These are phyloP conservation scores for Aechmea fasciata DNA, from an alignment of 176 grass and related monocot species.

Conservation along the genomic window DNA sequence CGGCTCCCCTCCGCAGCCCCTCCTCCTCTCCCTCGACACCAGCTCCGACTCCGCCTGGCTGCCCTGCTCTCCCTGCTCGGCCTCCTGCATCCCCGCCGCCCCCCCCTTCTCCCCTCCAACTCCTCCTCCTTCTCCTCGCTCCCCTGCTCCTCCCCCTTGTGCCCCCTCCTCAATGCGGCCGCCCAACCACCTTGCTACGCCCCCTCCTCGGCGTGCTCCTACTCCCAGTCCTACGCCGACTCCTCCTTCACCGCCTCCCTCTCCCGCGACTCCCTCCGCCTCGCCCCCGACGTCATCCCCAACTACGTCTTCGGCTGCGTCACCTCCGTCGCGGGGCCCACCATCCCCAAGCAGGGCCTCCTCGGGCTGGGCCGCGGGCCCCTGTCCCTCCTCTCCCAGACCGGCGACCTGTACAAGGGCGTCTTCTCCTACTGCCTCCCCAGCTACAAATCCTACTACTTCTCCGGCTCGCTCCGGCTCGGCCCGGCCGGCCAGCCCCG, in stretches of 20 bases:
- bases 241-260: conserved; percentile 55
- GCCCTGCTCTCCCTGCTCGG: conserved; percentile 79
- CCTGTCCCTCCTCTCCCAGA: conserved; percentile 64
- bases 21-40: conserved; percentile 79
- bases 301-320: conserved; percentile 78
- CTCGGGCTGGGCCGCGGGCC: conserved; percentile 60
- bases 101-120: conserved; percentile 54
- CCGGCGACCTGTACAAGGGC: conserved; percentile 42
- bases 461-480: conserved; percentile 81
- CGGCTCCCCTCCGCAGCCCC: conserved; percentile 52
- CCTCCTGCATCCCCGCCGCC: conserved; percentile 56
- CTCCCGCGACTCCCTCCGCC: conserved; percentile 50
- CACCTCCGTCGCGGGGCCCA: conserved; percentile 41
- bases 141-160: conserved; percentile 62
- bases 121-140: conserved; percentile 64
- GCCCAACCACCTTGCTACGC: conserved; percentile 17
- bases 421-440: conserved; percentile 97
- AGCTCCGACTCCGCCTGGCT: conserved; percentile 85
- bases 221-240: conserved; percentile 62
- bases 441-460: conserved; percentile 89
- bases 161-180: conserved; percentile 52
- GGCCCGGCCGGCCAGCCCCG: conserved; percentile 56
- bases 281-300: conserved; percentile 47
- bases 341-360: conserved; percentile 61
- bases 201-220: conserved; percentile 49